Base-by-base conservation (phyloP, 1,284 basidiomycete species). In the Fomitiporia mediterranea region DNA sequence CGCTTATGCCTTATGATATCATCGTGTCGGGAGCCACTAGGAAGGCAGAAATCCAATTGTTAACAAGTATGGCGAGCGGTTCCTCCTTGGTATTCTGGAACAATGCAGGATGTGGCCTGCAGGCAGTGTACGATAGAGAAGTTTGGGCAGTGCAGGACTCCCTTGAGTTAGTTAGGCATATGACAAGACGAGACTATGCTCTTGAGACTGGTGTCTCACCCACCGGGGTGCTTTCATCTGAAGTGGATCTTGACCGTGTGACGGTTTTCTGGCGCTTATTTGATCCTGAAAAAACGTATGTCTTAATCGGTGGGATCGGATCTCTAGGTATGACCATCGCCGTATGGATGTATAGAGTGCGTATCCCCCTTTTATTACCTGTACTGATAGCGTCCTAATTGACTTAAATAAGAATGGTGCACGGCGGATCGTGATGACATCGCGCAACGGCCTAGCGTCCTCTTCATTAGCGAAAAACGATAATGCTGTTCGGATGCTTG, bases 331-430 rank as follows among this genome's bases (percentile, higher is more conserved):
- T 67, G 13, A 65, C 67, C 25, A 61, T 72, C 28, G 69, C 74
- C 2, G 40, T 70, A 19, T 73, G 66, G 65, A 70, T 76, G 71
- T 74, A 73, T 60, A 55, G 71, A 65, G 74, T 72, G 53, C 51
- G 55, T 15, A 30, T 17, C 13, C 7, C 32, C 32, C 7, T 19
- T 19, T 40, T 5, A 17, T 11, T 7, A 7, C 34, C 34, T 7
- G 34, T 35, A 15, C 34, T 7, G 15, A 35, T 15, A 7, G 7
- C 7, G 34, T 7, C 34, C 15, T 7, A 35, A 7, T 35, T 15
- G 34, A 7, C 7, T 35, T 15, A 7, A 42, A 49, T 4, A 37
- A 76, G 74, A 62, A 68, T 19, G 74, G 74, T 30, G 74, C 73
- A 5, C 62, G 69, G 2, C 55, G 68, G 32, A 68, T 76, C 13